Conservation (phyloP, 192 early-diverging fungal species). For the Podila minutissima region DNA sequence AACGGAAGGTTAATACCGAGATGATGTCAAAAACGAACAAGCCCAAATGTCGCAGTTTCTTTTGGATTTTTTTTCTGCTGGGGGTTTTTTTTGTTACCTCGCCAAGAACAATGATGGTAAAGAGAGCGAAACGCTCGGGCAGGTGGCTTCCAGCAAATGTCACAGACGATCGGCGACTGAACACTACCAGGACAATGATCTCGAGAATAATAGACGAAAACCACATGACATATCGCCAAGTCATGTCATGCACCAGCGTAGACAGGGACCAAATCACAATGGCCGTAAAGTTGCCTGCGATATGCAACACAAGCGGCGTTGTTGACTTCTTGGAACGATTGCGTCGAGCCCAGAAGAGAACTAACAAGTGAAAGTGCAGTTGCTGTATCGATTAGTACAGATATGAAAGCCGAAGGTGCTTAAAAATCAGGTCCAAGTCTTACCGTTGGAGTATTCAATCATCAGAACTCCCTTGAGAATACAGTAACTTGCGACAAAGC, state of each 20-base stretch:
- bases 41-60: background rate
- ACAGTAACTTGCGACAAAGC: slow-evolving; percentile 55
- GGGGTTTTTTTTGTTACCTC: slow-evolving; percentile 23
- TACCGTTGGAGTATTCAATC: slow-evolving; percentile 58
- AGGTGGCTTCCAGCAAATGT: slow-evolving; percentile 63
- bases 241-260: slow-evolving; percentile 31
- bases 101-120: slow-evolving; percentile 59
- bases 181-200: slow-evolving; percentile 47
- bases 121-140: slow-evolving; percentile 57
- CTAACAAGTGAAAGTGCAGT: background rate
- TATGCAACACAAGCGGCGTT: slow-evolving; percentile 47
- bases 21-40: too few species aligned
- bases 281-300: slow-evolving; percentile 53
- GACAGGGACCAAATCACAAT: slow-evolving; percentile 58
- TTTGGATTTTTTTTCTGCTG: too few species aligned
- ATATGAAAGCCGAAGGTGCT: background rate
- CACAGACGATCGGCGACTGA: slow-evolving; percentile 49
- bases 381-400: too few species aligned
- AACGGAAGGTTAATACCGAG: background rate
- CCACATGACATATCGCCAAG: slow-evolving; percentile 56
- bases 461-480: slow-evolving; percentile 53
- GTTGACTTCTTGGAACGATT: slow-evolving; percentile 47
- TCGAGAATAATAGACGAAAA: slow-evolving; percentile 50
- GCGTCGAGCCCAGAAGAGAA: slow-evolving; percentile 28
- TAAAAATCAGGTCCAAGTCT: slow-evolving; percentile 1